Evolutionary conservation across 495 filamentous ascomycete genomes (phyloP), one percentile per base, ranked within the genome.

Genomic region (Annulohypoxylon stygium): DNA sequence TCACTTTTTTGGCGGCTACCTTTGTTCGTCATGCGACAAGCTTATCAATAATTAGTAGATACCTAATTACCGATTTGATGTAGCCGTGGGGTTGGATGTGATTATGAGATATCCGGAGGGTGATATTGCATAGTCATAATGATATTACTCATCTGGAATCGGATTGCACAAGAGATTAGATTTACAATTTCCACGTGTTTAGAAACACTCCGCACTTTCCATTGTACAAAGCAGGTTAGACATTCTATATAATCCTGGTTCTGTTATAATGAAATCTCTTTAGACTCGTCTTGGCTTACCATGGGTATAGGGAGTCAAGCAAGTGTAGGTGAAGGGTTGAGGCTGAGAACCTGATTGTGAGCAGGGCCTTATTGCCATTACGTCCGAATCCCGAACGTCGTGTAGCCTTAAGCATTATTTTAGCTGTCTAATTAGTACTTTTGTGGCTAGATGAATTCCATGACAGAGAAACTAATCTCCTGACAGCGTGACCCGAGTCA

Each of bases 231-330:
- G 25, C 18, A 51, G 9, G 50, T 54, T 54, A 7, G 12, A 54
- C 33, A 11, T 6, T 9, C 12, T 25, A 23, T 51, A 4, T 9
- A 26, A 51, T 51, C 48, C 48, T 26, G 11, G 48, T 51, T 23
- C 25, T 51, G 20, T 51, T 26, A 14, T 51, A 5, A 50, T 55
- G 26, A 33, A 55, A n/a, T 11, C 18, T 26, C 25, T 34, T 33
- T 34, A 34, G 51, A 26, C 11, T 33, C 30, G 53, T 25, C 53
- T 57, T 57, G 53, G 30, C 53, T 18, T 57, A 10, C 30, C n/a
- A 33, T 57, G 30, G 30, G 8, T 26, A 26, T 25, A 37, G 53
- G 14, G 26, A 34, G 11, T n/a, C n/a, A 57, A 37, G 8, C 20
- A 26, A 26, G 25, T 33, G 9, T 18, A 37, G 33, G 4, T 20